Percentiles rank a stretch among this genome's conserved stretches.
phyloP scores from a whole-genome alignment of 2,329 filamentous ascomycete genomes.

The Dryadomyces quercus-mongolicae region DNA sequence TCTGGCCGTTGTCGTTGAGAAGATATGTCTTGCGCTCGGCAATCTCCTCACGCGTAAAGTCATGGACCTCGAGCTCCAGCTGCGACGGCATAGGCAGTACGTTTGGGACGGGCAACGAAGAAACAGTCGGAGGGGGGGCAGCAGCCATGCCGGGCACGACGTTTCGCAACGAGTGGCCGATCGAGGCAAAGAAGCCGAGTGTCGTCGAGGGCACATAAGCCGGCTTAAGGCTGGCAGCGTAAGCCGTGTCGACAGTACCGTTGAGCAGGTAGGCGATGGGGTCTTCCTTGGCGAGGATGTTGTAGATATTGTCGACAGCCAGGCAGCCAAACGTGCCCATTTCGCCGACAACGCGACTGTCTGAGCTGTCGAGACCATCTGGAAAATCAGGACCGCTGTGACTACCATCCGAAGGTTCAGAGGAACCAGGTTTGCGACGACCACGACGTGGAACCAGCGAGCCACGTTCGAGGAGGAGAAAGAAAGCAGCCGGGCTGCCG shows the following conservation, averaged over 20 bases:
- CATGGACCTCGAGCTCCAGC: slow-evolving; percentile 89
- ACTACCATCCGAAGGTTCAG: neutral
- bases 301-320: slow-evolving; percentile 93
- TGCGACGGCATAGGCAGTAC: slow-evolving; percentile 44
- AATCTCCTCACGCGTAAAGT: slow-evolving; percentile 85
- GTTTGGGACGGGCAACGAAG: slow-evolving; percentile 7
- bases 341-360: slow-evolving; percentile 55
- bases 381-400: slow-evolving; percentile 17
- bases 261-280: slow-evolving; percentile 89
- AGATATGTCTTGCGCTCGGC: slow-evolving; percentile 80
- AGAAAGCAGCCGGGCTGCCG: slow-evolving; percentile 86
- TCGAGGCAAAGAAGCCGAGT: slow-evolving; percentile 50
- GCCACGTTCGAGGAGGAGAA: slow-evolving; percentile 70
- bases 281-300: slow-evolving; percentile 60
- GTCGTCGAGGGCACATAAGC: slow-evolving; percentile 68
- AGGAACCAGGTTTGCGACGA: slow-evolving; percentile 54
- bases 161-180: slow-evolving; percentile 50
- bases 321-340: slow-evolving; percentile 76
- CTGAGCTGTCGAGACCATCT: slow-evolving; percentile 35
- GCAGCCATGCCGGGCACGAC: slow-evolving; percentile 41
- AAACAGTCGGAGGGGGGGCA: slow-evolving; percentile 7
- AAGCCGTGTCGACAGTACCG: slow-evolving; percentile 71
- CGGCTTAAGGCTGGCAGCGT: slow-evolving; percentile 63
- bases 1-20: slow-evolving; percentile 92
- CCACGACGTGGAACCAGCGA: slow-evolving; percentile 64